These are phyloP conservation scores for Gnomoniopsis smithogilvyi DNA, from an alignment of 2,329 filamentous ascomycete genomes.

Conservation along the genomic window DNA sequence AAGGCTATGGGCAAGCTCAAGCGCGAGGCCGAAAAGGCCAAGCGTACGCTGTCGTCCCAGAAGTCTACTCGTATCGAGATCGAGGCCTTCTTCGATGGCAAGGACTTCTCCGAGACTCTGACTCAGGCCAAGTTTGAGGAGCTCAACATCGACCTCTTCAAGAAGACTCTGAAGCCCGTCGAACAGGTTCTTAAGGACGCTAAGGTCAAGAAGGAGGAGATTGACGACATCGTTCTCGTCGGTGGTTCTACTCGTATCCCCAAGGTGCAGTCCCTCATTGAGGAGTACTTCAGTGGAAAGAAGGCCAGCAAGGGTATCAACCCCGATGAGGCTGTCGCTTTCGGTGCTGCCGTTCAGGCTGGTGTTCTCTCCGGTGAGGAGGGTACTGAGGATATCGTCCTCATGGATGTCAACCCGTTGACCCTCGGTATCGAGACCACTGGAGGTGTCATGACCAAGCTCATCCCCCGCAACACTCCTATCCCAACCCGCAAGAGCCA, in stretches of 20 bases:
- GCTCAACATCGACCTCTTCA: constrained; percentile 98
- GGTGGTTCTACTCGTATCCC: constrained; percentile 99
- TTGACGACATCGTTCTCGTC: constrained; percentile 95
- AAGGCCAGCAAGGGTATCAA: constrained; percentile 99
- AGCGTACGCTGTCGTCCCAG: constrained; percentile 94
- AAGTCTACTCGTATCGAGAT: constrained; percentile 95
- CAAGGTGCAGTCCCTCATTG: constrained; percentile 91
- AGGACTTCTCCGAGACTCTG: constrained; percentile 97
- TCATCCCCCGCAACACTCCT: constrained; percentile 90
- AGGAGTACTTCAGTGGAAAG: constrained; percentile 95
- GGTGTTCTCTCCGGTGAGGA: constrained; percentile 90
- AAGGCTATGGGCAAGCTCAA: constrained; percentile 99
- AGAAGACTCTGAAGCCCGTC: constrained; percentile 98
- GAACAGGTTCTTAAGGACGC: constrained; percentile 98
- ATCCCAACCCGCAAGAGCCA: constrained; percentile 97
- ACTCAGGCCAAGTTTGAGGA: constrained; percentile 99
- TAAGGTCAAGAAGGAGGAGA: constrained; percentile 92
- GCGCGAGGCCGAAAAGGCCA: constrained; percentile 99
- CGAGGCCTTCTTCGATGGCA: constrained; percentile 92
- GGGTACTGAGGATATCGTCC: constrained; percentile 75
- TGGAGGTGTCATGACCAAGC: constrained; percentile 95
- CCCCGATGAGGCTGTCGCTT: constrained; percentile 98
- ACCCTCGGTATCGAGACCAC: constrained; percentile 97
- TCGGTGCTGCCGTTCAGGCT: constrained; percentile 94
- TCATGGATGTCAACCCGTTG: constrained; percentile 96